Percentiles rank a stretch among this genome's conserved stretches.
phyloP scores from a whole-genome alignment of 352 stramenopile genomes.

The Plasmopara halstedii region DNA sequence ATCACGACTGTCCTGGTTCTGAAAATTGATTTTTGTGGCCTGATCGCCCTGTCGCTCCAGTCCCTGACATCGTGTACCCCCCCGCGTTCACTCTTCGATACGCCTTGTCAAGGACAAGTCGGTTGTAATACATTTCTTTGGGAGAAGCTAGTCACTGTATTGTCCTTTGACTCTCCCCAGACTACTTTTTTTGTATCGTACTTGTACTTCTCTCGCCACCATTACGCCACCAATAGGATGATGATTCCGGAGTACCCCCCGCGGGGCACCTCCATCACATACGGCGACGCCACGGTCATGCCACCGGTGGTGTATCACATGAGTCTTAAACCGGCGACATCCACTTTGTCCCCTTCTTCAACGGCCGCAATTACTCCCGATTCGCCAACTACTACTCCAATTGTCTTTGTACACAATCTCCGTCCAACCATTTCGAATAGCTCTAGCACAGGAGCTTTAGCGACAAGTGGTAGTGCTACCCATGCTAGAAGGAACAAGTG shows the following conservation, averaged over 20 bases:
- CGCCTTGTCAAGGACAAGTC: slow-evolving; percentile 4
- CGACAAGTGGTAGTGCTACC: slow-evolving; percentile 7
- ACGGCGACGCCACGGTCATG: slow-evolving; percentile 14
- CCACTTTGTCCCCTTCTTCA: slow-evolving; percentile 6
- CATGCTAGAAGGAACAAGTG: slow-evolving; percentile 46
- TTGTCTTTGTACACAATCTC: slow-evolving; percentile 12
- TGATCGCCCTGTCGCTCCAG: slow-evolving; percentile 20
- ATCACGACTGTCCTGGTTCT: slow-evolving; percentile 10
- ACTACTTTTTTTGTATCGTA: neutral
- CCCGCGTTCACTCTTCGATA: slow-evolving; percentile 18
- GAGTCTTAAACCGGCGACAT: slow-evolving; percentile 29
- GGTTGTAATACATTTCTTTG: slow-evolving; percentile 1
- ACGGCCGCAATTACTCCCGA: slow-evolving; percentile 2
- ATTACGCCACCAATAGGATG: slow-evolving; percentile 23
- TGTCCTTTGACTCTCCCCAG: slow-evolving; percentile 13
- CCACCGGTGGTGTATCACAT: slow-evolving; percentile 28
- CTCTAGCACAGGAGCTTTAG: slow-evolving; percentile 17
- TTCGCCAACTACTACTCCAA: slow-evolving; percentile 7
- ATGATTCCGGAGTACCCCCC: slow-evolving; percentile 39
- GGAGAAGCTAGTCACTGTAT: slow-evolving; percentile 18
- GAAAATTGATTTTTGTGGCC: slow-evolving; percentile 13
- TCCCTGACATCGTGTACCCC: slow-evolving; percentile 6
- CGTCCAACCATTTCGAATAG: slow-evolving; percentile 14
- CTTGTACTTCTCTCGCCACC: slow-evolving; percentile 4
- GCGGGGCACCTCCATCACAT: slow-evolving; percentile 30